Percentiles rank a stretch among this genome's conserved stretches.
phyloP scores from a whole-genome alignment of 192 early-diverging fungal species.

The Podila minutissima region DNA sequence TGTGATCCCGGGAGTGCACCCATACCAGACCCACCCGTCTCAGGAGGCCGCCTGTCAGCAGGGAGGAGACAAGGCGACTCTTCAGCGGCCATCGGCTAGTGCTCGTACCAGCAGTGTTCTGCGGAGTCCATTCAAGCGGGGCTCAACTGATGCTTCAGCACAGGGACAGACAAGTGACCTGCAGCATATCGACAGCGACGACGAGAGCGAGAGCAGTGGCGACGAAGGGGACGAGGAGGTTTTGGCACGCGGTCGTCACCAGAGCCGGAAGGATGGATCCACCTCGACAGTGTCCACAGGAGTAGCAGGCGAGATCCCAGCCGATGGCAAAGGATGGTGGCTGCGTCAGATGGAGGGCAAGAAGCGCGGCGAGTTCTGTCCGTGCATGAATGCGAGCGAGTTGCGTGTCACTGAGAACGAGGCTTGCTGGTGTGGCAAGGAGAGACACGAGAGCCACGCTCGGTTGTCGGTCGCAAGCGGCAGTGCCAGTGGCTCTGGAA shows the following conservation, averaged over 20 bases:
- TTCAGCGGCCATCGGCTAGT: neutral
- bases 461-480: neutral
- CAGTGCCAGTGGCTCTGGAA: neutral
- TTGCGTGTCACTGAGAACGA: neutral
- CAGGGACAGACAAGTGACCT: neutral
- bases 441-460: conserved; percentile 3
- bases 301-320: conserved; percentile 12
- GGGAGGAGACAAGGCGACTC: neutral
- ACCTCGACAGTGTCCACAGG: conserved; percentile 3
- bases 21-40: conserved; percentile 8
- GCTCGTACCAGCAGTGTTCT: neutral
- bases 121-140: neutral
- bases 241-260: neutral
- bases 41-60: neutral
- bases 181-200: neutral
- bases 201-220: neutral
- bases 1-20: neutral
- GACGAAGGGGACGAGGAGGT: neutral
- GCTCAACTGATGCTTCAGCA: neutral
- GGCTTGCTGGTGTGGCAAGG: conserved; percentile 33
- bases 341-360: conserved; percentile 40
- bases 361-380: conserved; percentile 30
- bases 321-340: conserved; percentile 43
- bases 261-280: neutral
- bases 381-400: conserved; percentile 3